Base-by-base conservation (phyloP, 441 rosid genomes). In the Erodium texanum region DNA sequence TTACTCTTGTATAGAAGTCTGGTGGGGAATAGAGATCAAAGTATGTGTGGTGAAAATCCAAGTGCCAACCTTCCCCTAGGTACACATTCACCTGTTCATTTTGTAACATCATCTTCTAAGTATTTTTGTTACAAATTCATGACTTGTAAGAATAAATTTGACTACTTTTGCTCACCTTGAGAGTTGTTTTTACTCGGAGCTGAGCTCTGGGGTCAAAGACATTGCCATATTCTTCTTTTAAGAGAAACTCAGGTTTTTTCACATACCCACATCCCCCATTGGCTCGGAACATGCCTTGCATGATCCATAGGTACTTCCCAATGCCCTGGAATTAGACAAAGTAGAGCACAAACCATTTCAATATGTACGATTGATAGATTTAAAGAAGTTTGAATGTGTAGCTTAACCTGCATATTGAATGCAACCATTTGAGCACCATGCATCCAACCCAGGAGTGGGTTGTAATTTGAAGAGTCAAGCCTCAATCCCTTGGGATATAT, bases 401-500 rank as follows among this genome's bases (percentile, higher is more conserved):
- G 24, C 36, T 22, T 22, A 5, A 93, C 98, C 98, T 93, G 98
- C 98, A 93, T 93, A 73, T 93, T 93, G 67, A 90, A 90, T 64
- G 98, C 98, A 68, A 93, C 98, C 98, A 93, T 93, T 80, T 93
- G 98, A 81, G 97, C 97, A 54, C 97, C 98, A 74, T 86, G 98
- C 80, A 85, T 87, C 97, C 98, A 93, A 0, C 87, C 99, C 54
- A 86, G 78, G 0, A 91, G 72, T 0, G 99, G 99, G 68, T 88
- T 89, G 81, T 89, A 93, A 71, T 93, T 93, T 48, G 99, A 91
- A 48, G 99, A 93, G 79, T 87, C 75, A 48, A 93, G 72, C 3
- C 99, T 89, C 22, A 70, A 82, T 58, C 97, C 95, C 80, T 88
- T 93, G 0, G 97, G 99, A 62, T 86, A 93, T 19, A 93, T 81